These are phyloP conservation scores for Sarocladiaceae sp. DNA, from an alignment of 2,329 filamentous ascomycete species.

Conservation along the genomic window DNA sequence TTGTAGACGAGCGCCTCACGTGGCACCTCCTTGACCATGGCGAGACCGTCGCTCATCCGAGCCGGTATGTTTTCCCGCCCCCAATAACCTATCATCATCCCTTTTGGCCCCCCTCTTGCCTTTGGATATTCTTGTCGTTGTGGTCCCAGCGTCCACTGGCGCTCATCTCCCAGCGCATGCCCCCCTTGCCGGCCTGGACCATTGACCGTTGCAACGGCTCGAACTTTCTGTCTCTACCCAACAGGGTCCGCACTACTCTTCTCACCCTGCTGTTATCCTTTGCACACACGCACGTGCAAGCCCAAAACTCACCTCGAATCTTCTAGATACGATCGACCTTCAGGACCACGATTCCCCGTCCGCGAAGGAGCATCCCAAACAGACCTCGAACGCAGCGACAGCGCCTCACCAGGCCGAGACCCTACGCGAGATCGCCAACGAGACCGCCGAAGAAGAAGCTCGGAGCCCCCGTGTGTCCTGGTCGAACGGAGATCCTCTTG, in stretches of 20 bases:
- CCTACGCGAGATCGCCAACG: slow-evolving; percentile 73
- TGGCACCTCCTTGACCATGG: slow-evolving; percentile 39
- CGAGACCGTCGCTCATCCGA: slow-evolving; percentile 55
- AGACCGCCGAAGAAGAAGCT: slow-evolving; percentile 68
- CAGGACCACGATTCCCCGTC: slow-evolving; percentile 81
- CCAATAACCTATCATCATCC: slow-evolving; percentile 14
- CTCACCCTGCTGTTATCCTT: slow-evolving; percentile 9
- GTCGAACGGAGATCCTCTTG: slow-evolving; percentile 26
- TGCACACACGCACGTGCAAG: slow-evolving; percentile 9
- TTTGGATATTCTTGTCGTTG: background rate
- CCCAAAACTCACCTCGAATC: slow-evolving; percentile 11
- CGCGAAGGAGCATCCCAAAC: slow-evolving; percentile 68
- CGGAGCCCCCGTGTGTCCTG: slow-evolving; percentile 60
- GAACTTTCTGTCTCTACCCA: slow-evolving; percentile 11
- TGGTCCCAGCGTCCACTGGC: background rate
- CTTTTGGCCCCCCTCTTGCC: slow-evolving; percentile 13
- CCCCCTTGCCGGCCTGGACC: slow-evolving; percentile 6
- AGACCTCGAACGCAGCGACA: slow-evolving; percentile 51
- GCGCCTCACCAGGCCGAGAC: slow-evolving; percentile 78
- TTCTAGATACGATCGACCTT: slow-evolving; percentile 85
- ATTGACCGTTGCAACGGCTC: slow-evolving; percentile 2
- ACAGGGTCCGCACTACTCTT: background rate
- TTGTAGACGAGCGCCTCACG: background rate
- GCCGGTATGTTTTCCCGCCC: slow-evolving; percentile 45
- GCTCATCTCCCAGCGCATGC: slow-evolving; percentile 6